A percentile compares a stretch with the other conserved stretches of the same genome.
Conservation (phyloP, 306 rosid species). For the Cucurbita argyrosperma region DNA sequence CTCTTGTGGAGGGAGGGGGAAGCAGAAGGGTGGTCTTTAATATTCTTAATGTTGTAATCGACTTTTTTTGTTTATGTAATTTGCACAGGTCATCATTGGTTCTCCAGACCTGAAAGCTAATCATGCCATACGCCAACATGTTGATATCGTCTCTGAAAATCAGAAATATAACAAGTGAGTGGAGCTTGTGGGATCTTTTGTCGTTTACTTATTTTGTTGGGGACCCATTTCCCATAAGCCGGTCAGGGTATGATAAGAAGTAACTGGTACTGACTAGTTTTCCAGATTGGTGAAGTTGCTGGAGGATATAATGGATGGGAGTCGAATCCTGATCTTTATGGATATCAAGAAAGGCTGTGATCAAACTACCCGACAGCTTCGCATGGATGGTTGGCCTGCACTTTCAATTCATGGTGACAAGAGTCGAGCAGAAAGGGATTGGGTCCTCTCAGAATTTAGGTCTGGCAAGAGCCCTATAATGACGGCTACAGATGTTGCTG, state of each 20-base stretch:
- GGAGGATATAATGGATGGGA: slow-evolving; percentile 96
- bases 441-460: slow-evolving; percentile 95
- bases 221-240: not conserved
- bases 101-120: slow-evolving; percentile 84
- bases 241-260: slow-evolving; percentile 8
- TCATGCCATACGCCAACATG: slow-evolving; percentile 78
- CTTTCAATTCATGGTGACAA: slow-evolving; percentile 96
- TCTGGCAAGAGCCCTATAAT: slow-evolving; percentile 97
- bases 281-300: slow-evolving; percentile 83
- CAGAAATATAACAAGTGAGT: slow-evolving; percentile 91
- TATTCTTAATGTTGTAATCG: not conserved
- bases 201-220: not conserved
- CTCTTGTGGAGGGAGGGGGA: not conserved
- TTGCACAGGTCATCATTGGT: slow-evolving; percentile 73
- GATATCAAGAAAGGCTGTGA: slow-evolving; percentile 98
- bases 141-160: slow-evolving; percentile 85
- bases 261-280: slow-evolving; percentile 15
- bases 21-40: not conserved
- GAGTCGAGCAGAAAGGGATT: slow-evolving; percentile 99
- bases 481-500: slow-evolving; percentile 99
- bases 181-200: slow-evolving; percentile 1
- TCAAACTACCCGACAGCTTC: slow-evolving; percentile 86
- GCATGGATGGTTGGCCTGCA: slow-evolving; percentile 99
- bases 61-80: not conserved
- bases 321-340: slow-evolving; percentile 92